phyloP scores from a whole-genome alignment of 768 basidiomycete species.

The Naematelia encephala region DNA sequence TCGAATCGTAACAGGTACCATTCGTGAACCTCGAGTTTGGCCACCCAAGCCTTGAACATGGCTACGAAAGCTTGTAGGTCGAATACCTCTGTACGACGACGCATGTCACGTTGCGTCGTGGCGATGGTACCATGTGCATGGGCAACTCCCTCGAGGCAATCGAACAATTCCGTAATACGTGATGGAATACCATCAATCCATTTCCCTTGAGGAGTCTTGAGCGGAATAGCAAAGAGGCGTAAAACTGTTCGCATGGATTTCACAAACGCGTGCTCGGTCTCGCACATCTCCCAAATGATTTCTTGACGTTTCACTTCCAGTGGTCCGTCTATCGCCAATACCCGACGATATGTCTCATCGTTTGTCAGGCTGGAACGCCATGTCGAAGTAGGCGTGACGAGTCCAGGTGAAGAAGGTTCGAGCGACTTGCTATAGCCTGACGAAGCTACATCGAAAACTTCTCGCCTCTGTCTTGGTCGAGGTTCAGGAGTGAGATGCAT shows the following conservation, averaged over 20 bases:
- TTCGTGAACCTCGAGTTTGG: slow-evolving; percentile 75
- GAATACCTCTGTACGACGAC: slow-evolving; percentile 48
- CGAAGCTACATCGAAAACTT: slow-evolving; percentile 37
- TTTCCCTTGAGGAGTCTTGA: slow-evolving; percentile 65
- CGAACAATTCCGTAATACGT: slow-evolving; percentile 68
- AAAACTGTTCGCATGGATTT: slow-evolving; percentile 64
- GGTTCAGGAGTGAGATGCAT: slow-evolving; percentile 25
- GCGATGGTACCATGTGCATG: slow-evolving; percentile 69
- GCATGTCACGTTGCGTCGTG: slow-evolving; percentile 55
- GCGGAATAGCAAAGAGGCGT: slow-evolving; percentile 69
- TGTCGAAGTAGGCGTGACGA: slow-evolving; percentile 21
- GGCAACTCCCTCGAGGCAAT: slow-evolving; percentile 84
- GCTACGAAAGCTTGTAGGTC: slow-evolving; percentile 61
- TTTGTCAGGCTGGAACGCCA: slow-evolving; percentile 30
- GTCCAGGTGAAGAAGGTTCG: slow-evolving; percentile 18
- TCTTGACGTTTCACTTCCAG: slow-evolving; percentile 64
- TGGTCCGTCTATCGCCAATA: slow-evolving; percentile 54
- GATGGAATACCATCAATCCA: slow-evolving; percentile 80
- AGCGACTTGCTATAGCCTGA: slow-evolving; percentile 32
- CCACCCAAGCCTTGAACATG: slow-evolving; percentile 61
- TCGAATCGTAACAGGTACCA: slow-evolving; percentile 76
- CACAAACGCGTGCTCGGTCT: slow-evolving; percentile 69
- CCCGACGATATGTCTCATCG: slow-evolving; percentile 15
- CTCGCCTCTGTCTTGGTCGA: slow-evolving; percentile 18
- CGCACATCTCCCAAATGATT: slow-evolving; percentile 64